Evolutionary conservation across 176 grass and related monocot genomes (phyloP), one percentile per base, ranked within the genome.

Genomic region (Chrysopogon serrulatus): DNA sequence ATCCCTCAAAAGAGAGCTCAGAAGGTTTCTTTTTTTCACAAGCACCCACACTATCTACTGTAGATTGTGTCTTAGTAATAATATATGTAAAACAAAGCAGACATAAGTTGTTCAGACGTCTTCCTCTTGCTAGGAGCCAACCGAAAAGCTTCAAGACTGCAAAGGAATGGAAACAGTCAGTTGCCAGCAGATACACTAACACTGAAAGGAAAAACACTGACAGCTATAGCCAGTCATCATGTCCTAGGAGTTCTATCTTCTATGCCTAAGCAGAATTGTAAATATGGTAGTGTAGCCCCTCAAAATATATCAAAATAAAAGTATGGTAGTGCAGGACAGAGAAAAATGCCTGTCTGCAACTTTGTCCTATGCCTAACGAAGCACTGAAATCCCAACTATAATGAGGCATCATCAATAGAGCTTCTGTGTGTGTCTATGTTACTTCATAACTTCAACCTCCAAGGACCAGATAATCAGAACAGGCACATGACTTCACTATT

Each of bases 61-160:
- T 60, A 73, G 41, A 75, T 43, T 81, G 35, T 86, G 72, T 78
- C 57, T 64, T 68, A 21, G 42, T 79, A 78, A 65, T 34, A 89
- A 74, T 37, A 74, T 37, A 86, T 78, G 73, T 77, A 82, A 65
- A 64, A 63, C 7, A 65, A 28, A 59, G n/a, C 59, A 64, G 42
- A 73, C 63, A 68, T 82, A 76, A 78, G 83, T 78, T 72, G 63
- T 65, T 78, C 54, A 56, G 36, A 30, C 65, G 36, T 39, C 62
- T 56, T 88, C 44, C 45, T 40, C 63, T 66, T 83, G 35, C 59
- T 73, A 15, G 11, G 41, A 79, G 7, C 31, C 48, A 10, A 18
- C 68, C 17, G n/a, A 79, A 65, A 59, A 17, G 36, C 74, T 86
- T 90, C 68, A 90, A 83, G 84, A 74, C 88, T 90, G 84, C 15